Conservation (phyloP, 169 alveolate species). For the Cryptosporidium baileyi region DNA sequence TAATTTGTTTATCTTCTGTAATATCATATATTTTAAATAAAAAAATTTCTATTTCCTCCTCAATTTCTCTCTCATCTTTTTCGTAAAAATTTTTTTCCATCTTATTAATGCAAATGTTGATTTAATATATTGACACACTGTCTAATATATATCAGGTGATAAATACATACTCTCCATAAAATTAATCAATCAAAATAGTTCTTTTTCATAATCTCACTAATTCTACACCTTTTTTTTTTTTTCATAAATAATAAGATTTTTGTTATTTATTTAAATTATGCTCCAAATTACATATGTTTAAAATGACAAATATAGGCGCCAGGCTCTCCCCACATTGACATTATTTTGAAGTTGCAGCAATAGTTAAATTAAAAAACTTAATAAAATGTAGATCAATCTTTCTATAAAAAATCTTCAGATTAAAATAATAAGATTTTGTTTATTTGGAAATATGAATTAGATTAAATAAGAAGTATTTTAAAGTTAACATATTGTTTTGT, state of each 20-base stretch:
- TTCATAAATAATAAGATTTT: background rate
- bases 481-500: too few relatives aligned
- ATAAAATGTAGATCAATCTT: too few relatives aligned
- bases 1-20: background rate
- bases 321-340: slow-evolving; percentile 47
- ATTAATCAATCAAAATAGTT: background rate
- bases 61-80: background rate
- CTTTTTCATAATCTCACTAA: background rate
- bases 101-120: background rate
- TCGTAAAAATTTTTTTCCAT: background rate
- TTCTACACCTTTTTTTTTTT: background rate
- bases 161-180: background rate
- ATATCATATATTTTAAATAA: background rate
- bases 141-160: background rate
- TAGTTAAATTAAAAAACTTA: background rate
- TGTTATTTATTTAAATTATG: too few relatives aligned
- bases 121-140: background rate
- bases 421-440: too few relatives aligned
- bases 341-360: background rate
- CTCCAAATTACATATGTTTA: too few relatives aligned
- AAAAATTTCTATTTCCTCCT: slow-evolving; percentile 9
- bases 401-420: too few relatives aligned
- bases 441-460: too few relatives aligned
- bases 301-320: slow-evolving; percentile 59
- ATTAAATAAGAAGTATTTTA: too few relatives aligned